These are phyloP conservation scores for Monilinia aucupariae DNA, from an alignment of 2,329 filamentous ascomycete genomes.

Conservation along the genomic window DNA sequence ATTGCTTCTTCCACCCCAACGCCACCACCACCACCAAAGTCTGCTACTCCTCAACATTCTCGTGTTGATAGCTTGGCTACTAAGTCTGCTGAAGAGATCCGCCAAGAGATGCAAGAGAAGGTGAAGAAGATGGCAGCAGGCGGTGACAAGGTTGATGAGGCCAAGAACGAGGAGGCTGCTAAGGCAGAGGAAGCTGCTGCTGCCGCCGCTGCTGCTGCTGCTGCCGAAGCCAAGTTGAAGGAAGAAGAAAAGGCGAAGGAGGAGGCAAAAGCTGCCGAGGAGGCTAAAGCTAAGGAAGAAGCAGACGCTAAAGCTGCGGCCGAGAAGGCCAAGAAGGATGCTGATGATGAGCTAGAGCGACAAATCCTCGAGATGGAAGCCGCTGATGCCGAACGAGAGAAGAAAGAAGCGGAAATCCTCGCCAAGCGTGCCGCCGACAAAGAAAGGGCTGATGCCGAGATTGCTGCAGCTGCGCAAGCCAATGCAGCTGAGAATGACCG, in stretches of 20 bases:
- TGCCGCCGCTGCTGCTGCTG: constrained; percentile 30
- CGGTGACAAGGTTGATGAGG: constrained; percentile 35
- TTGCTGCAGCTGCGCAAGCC: constrained; percentile 43
- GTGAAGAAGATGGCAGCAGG: constrained; percentile 38
- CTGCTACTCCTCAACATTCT: constrained; percentile 59
- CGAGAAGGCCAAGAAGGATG: constrained; percentile 37
- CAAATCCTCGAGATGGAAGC: constrained; percentile 55
- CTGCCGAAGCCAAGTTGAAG: constrained; percentile 34
- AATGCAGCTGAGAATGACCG: constrained; percentile 54
- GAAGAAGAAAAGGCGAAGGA: constrained; percentile 26
- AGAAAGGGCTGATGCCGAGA: constrained; percentile 39
- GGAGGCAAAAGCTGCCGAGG: constrained; percentile 33
- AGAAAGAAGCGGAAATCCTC: constrained; percentile 35
- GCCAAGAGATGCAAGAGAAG: constrained; percentile 66
- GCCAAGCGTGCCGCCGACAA: constrained; percentile 33
- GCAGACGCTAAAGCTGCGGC: constrained; percentile 33
- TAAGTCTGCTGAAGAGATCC: constrained; percentile 77
- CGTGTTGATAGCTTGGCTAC: constrained; percentile 64
- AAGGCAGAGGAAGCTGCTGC: constrained; percentile 36
- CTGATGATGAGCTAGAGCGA: constrained; percentile 54
- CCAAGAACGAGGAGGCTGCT: constrained; percentile 35
- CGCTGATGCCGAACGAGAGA: constrained; percentile 34
- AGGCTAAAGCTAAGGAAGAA: constrained; percentile 37
- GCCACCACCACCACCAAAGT: constrained; percentile 76
- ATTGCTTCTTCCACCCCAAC: constrained; percentile 67